Evolutionary conservation across 73 alveolate species (phyloP).

Genomic region (Symbiodinium pilosum): DNA sequence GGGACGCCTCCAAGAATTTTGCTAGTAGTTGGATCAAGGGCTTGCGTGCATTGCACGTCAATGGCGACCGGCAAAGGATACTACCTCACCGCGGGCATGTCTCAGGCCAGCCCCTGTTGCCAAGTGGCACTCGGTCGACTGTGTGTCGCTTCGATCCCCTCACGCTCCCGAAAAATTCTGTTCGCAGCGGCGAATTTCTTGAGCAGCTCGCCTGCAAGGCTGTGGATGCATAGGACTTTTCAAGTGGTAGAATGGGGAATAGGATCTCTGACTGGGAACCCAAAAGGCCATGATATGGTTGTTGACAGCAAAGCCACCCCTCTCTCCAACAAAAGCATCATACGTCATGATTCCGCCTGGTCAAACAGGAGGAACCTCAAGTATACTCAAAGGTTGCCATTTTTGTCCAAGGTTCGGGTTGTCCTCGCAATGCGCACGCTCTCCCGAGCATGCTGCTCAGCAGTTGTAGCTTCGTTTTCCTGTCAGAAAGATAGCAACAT

Average conservation of each 20-base stretch:
- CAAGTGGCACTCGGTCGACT: background rate
- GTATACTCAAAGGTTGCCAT: too few relatives aligned
- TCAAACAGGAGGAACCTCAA: too few relatives aligned
- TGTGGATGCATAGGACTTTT: background rate
- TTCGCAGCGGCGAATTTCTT: slow-evolving; percentile 74
- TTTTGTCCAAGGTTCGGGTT: slow-evolving; percentile 31
- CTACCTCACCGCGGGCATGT: too few relatives aligned
- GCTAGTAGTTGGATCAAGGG: too few relatives aligned
- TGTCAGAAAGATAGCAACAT: background rate
- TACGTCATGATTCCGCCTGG: too few relatives aligned
- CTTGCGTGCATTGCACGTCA: too few relatives aligned
- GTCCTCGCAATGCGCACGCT: slow-evolving; percentile 81
- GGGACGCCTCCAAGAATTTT: too few relatives aligned
- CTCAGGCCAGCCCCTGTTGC: too few relatives aligned
- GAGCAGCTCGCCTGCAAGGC: slow-evolving; percentile 55
- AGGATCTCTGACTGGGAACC: background rate
- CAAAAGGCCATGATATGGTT: background rate
- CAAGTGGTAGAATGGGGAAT: background rate
- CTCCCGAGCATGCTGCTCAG: slow-evolving; percentile 71
- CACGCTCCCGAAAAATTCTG: background rate
- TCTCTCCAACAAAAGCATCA: background rate
- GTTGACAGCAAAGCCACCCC: background rate
- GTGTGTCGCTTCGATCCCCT: background rate
- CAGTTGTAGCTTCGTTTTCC: slow-evolving; percentile 68
- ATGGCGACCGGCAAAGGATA: too few relatives aligned